Percentiles rank a stretch among this genome's conserved stretches.
Conservation (phyloP, 1,284 basidiomycete genomes). For the Cryptococcus deneoformans region DNA sequence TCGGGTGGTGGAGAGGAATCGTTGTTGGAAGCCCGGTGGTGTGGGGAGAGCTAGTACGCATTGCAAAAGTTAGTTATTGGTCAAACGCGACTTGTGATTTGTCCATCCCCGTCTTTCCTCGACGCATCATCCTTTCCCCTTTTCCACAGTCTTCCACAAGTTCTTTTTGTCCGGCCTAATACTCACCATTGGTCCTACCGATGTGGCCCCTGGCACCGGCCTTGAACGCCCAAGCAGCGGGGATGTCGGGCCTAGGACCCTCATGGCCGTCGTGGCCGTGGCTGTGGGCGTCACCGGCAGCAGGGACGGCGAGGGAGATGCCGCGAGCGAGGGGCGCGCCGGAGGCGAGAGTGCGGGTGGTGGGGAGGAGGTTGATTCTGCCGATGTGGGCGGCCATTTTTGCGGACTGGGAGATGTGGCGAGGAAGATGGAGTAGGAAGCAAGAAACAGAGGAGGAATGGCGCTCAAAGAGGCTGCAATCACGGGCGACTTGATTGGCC, state of each 20-base stretch:
- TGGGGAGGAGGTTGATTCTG: conserved; percentile 70
- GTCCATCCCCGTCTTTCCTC: neutral
- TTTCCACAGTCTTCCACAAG: neutral
- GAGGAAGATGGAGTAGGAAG: neutral
- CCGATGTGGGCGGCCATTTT: conserved; percentile 16
- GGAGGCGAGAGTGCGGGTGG: conserved; percentile 69
- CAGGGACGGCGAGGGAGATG: conserved; percentile 81
- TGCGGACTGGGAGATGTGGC: neutral
- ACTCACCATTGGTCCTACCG: conserved; percentile 67
- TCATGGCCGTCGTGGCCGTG: conserved; percentile 58
- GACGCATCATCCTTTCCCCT: neutral
- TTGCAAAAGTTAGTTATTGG: neutral
- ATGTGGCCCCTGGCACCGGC: conserved; percentile 46
- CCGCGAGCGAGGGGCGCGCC: conserved; percentile 98
- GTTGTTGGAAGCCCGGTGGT: conserved; percentile 57
- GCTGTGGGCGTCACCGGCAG: conserved; percentile 59
- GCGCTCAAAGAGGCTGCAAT: neutral
- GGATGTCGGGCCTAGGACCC: conserved; percentile 60
- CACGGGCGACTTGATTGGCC: neutral
- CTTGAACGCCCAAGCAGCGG: conserved; percentile 63
- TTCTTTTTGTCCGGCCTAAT: neutral
- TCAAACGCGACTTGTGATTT: neutral
- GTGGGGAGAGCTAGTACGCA: conserved; percentile 49
- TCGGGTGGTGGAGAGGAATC: conserved; percentile 56
- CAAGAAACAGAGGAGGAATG: neutral